Evolutionary conservation across 2,329 filamentous ascomycete species (phyloP).

Genomic region (Aspergillus sp.): DNA sequence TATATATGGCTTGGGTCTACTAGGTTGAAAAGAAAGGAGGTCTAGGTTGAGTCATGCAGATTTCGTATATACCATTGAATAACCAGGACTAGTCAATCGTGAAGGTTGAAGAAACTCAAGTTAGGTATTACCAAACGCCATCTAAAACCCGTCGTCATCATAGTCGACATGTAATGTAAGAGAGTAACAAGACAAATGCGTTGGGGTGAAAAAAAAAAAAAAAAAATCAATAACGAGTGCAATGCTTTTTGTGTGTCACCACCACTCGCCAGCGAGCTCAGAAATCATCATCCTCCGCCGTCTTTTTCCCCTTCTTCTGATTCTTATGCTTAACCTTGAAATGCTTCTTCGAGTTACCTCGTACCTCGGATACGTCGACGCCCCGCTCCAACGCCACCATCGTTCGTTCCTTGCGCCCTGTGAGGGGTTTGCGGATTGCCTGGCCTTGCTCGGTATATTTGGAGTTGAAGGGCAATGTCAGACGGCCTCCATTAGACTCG

Average conservation of each 20-base stretch:
- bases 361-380: conserved; percentile 76
- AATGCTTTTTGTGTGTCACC: conserved; percentile 7
- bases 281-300: conserved; percentile 31
- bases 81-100: neutral
- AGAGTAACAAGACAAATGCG: neutral
- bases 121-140: conserved; percentile 5
- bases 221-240: conserved; percentile 14
- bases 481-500: conserved; percentile 59
- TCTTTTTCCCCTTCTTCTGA: conserved; percentile 33
- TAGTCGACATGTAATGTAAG: conserved; percentile 1
- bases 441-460: conserved; percentile 81
- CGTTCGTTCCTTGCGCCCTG: conserved; percentile 74
- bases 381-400: conserved; percentile 83
- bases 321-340: conserved; percentile 43
- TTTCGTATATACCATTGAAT: conserved; percentile 2
- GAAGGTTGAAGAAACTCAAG: neutral
- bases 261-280: conserved; percentile 22
- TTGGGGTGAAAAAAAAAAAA: neutral
- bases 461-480: conserved; percentile 82
- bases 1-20: neutral
- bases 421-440: conserved; percentile 71
- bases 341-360: conserved; percentile 77
- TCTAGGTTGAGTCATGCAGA: neutral
- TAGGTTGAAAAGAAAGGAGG: neutral
- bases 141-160: conserved; percentile 7